These are phyloP conservation scores for Blumeria graminis DNA, from an alignment of 2,329 filamentous ascomycete genomes.

Conservation along the genomic window DNA sequence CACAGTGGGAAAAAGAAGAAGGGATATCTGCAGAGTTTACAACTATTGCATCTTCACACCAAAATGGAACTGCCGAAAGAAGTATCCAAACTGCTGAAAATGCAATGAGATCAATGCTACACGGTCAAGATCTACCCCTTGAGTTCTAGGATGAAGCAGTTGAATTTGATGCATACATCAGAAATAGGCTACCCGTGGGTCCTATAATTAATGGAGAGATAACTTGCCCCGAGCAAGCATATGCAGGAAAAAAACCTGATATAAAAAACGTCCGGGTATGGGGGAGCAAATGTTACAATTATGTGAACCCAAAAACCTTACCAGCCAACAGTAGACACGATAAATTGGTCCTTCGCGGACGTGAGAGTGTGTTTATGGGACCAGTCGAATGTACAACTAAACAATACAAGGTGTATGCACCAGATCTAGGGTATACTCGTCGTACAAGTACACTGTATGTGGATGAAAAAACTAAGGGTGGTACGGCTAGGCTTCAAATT, in stretches of 20 bases:
- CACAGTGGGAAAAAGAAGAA: neutral
- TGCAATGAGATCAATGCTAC: neutral
- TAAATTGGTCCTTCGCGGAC: neutral
- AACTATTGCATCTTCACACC: neutral
- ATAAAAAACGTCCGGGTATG: neutral
- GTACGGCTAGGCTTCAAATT: too few species aligned
- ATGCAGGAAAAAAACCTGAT: neutral
- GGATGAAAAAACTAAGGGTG: too few species aligned
- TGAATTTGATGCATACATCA: neutral
- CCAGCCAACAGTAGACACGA: neutral
- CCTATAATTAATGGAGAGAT: neutral
- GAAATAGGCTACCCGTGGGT: neutral
- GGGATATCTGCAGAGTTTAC: neutral
- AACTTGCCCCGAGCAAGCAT: neutral
- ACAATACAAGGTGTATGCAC: too few species aligned
- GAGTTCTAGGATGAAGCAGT: neutral
- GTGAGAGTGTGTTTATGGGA: too few species aligned
- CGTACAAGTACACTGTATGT: too few species aligned
- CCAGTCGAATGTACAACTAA: too few species aligned
- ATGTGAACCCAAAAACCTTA: neutral
- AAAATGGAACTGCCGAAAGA: conserved; percentile 1
- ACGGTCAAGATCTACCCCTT: neutral
- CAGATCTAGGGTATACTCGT: too few species aligned
- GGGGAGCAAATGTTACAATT: neutral
- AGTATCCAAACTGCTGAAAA: too few species aligned